Percentiles rank a stretch among this genome's conserved stretches.
phyloP scores from a whole-genome alignment of 345 rosid species.

The Salix brachista region DNA sequence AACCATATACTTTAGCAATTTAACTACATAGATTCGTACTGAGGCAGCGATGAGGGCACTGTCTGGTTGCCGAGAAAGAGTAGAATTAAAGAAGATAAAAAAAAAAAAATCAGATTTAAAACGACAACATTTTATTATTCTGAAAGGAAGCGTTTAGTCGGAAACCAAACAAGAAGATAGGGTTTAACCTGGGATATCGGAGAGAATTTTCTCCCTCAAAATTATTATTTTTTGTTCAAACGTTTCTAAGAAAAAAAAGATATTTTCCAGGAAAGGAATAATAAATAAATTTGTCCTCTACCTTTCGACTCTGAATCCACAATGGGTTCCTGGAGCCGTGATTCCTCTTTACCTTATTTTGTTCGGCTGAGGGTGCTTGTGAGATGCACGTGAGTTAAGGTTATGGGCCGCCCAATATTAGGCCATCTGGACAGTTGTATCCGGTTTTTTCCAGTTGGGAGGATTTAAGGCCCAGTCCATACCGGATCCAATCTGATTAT shows the following conservation, averaged over 20 bases:
- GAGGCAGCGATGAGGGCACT: neutral
- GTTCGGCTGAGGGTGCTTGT: neutral
- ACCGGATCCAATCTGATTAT: neutral
- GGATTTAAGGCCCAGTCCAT: neutral
- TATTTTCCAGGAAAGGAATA: neutral
- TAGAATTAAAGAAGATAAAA: neutral
- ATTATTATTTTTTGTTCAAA: neutral
- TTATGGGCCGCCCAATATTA: neutral
- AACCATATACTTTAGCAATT: neutral
- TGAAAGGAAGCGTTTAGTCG: neutral
- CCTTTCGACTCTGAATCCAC: too few species aligned
- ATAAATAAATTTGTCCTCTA: too few species aligned
- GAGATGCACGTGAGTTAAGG: neutral
- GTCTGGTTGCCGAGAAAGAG: neutral
- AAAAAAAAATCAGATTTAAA: neutral
- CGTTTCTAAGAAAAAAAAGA: neutral
- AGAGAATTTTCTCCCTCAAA: neutral
- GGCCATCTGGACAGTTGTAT: neutral
- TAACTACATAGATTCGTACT: neutral
- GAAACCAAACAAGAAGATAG: conserved; percentile 2
- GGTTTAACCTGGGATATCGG: neutral
- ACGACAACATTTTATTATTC: neutral
- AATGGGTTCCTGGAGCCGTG: too few species aligned
- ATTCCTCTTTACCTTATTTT: neutral
- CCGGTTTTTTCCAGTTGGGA: neutral